These are phyloP conservation scores for Candida easanensis DNA, from an alignment of 805 yeast genomes.

Conservation along the genomic window DNA sequence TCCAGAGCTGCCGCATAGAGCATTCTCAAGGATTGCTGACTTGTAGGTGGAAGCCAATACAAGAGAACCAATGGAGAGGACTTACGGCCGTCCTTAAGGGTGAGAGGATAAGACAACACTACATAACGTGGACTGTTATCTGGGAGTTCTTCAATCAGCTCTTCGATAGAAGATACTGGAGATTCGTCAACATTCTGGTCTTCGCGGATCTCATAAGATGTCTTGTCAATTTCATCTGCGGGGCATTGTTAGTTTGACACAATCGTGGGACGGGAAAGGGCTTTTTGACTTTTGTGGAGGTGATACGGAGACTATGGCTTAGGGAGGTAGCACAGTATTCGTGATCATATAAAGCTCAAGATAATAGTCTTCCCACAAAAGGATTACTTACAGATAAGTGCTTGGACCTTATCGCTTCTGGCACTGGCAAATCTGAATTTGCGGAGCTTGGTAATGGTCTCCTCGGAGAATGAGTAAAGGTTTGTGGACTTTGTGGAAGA, in stretches of 20 bases:
- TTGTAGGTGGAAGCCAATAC: conserved; percentile 87
- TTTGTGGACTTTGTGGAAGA: conserved; percentile 37
- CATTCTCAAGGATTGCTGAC: conserved; percentile 83
- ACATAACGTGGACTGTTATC: conserved; percentile 78
- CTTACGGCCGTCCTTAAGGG: conserved; percentile 66
- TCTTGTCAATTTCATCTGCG: conserved; percentile 53
- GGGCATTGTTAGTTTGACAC: not conserved
- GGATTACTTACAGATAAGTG: conserved; percentile 50
- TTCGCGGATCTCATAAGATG: conserved; percentile 46
- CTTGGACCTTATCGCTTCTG: conserved; percentile 58
- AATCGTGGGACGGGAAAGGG: not conserved
- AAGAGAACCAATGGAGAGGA: conserved; percentile 72
- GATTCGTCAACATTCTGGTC: conserved; percentile 42
- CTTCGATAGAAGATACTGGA: conserved; percentile 51
- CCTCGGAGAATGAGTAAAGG: conserved; percentile 60
- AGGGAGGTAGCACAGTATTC: no score
- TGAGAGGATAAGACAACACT: conserved; percentile 72
- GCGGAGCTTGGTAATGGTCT: conserved; percentile 55
- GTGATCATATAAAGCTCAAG: no score
- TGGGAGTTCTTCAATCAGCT: conserved; percentile 72
- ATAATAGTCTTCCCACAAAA: no score
- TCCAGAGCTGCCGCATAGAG: conserved; percentile 90
- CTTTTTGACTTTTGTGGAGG: not conserved
- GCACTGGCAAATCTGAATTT: conserved; percentile 76
- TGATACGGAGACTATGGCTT: no score